These are phyloP conservation scores for Beauveria varroae DNA, from an alignment of 2,329 filamentous ascomycete genomes.

Conservation along the genomic window DNA sequence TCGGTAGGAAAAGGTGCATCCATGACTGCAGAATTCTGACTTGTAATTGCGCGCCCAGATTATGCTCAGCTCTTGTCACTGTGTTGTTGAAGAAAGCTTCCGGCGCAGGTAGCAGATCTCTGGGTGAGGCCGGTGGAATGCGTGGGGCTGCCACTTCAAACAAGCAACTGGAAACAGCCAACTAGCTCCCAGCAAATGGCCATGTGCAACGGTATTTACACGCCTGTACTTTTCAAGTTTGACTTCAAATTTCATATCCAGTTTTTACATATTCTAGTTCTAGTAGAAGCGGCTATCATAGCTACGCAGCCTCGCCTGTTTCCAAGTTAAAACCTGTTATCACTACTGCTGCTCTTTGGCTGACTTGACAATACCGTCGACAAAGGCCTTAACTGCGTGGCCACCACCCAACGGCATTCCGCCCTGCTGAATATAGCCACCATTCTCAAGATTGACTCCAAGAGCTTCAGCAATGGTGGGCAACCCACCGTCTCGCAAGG, in stretches of 20 bases:
- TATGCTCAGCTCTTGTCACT: not conserved
- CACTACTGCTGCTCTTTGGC: constrained; percentile 49
- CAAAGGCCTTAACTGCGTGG: constrained; percentile 83
- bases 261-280: not conserved
- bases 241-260: not conserved
- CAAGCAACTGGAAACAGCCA: not conserved
- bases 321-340: not conserved
- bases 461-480: constrained; percentile 86
- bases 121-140: not conserved
- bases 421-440: constrained; percentile 71
- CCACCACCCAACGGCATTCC: constrained; percentile 81
- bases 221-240: not conserved
- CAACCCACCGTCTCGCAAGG: constrained; percentile 81
- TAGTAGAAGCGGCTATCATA: not conserved
- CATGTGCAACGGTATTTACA: not conserved
- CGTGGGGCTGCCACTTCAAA: constrained; percentile 7
- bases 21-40: constrained; percentile 17
- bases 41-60: not conserved
- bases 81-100: constrained; percentile 4
- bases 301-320: not conserved
- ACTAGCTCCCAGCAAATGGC: not conserved
- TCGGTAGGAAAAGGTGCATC: constrained; percentile 45
- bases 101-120: not conserved
- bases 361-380: constrained; percentile 78
- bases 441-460: constrained; percentile 70